Base-by-base conservation (phyloP, 192 early-diverging fungal species). In the Diversispora epigaea region DNA sequence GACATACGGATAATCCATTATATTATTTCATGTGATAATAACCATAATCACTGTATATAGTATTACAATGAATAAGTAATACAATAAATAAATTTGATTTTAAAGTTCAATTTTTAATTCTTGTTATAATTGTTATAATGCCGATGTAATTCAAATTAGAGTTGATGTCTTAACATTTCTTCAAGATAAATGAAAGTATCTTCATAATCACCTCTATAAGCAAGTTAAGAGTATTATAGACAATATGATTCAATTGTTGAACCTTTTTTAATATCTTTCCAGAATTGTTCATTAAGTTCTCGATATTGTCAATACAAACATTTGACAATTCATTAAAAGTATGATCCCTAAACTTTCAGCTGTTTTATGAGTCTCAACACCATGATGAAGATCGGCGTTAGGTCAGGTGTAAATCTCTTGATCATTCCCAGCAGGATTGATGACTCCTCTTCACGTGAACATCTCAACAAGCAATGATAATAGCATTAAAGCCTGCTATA, bases 161-260 rank as follows among this genome's bases (percentile, higher is more conserved):
- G n/a, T n/a, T n/a, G n/a, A n/a, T n/a, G n/a, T n/a, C n/a, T n/a
- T n/a, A n/a, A n/a, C 89, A 93, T 89, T 63, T 91, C 85, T 55
- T 91, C 89, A 61, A 93, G 79, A 58, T 91, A 93, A 71, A 85
- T 82, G 73, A 93, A 93, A 40, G 88, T 90, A 45, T 91, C 88
- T 72, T 93, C 91, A 57, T 93, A 93, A 77, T 88, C 83, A 71
- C 74, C 80, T 83, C 1, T 78, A 77, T 68, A 84, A 82, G 39
- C 82, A 81, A 7, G 88, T 43, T 43, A 71, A 52, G 5, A 46
- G 12, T n/a, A 93, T 81, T 85, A 91, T 81, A 40, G 78, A 70
- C 82, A 83, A 71, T 88, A 90, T 0, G 88, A 82, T 3, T 71
- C 80, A 43, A 83, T 63, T 4, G 84, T 83, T n/a, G 90, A 87